A percentile compares a stretch with the other conserved stretches of the same genome.
Conservation (phyloP, 257 asterid genomes). For the Phtheirospermum japonicum region DNA sequence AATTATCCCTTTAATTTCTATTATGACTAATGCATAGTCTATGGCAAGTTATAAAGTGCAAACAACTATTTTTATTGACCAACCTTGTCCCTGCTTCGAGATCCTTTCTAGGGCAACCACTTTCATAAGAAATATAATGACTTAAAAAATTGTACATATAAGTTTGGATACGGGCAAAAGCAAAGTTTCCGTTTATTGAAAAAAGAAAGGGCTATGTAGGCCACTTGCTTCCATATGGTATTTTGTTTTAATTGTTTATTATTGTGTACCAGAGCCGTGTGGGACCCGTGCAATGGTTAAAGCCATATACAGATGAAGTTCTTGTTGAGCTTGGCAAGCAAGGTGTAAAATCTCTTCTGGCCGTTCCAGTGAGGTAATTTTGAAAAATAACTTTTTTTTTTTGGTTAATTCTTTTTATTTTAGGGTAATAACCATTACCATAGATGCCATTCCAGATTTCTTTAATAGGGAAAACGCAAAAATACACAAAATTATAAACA, state of each 20-base stretch:
- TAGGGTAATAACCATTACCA: too few species aligned
- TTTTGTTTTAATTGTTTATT: neutral
- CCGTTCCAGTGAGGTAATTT: slow-evolving; percentile 83
- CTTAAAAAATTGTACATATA: too few species aligned
- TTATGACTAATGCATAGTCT: too few species aligned
- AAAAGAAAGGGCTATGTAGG: neutral
- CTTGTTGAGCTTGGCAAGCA: slow-evolving; percentile 90
- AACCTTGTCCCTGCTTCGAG: too few species aligned
- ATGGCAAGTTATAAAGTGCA: too few species aligned
- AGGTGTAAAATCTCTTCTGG: slow-evolving; percentile 84
- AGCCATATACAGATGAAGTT: slow-evolving; percentile 96
- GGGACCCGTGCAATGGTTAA: slow-evolving; percentile 98
- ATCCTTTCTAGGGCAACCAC: too few species aligned
- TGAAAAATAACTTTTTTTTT: neutral
- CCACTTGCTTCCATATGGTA: neutral
- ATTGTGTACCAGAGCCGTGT: slow-evolving; percentile 9
- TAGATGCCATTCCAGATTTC: neutral
- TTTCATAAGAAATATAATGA: too few species aligned
- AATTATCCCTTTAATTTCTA: too few species aligned
- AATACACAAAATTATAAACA: too few species aligned
- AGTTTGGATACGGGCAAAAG: neutral
- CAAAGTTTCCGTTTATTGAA: neutral
- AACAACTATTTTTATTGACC: too few species aligned
- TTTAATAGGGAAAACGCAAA: too few species aligned
- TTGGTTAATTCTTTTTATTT: neutral